Evolutionary conservation across 768 basidiomycete genomes (phyloP), one percentile per base, ranked within the genome.

Genomic region (Tubosaeta sp.): DNA sequence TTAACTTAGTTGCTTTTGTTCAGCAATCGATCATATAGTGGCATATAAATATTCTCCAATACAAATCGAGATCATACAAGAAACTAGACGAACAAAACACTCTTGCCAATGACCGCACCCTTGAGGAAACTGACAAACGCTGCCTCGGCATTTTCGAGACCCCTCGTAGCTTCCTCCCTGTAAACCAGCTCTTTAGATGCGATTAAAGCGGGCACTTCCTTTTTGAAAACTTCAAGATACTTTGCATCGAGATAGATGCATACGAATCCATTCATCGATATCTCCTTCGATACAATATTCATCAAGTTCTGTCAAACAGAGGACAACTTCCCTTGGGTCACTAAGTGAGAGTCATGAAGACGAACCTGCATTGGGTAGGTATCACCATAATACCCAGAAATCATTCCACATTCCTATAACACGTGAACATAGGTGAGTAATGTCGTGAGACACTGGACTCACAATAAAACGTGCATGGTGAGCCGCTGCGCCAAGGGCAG

Each of bases 391-490:
- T 50, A 50, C 7, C 27, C 22, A 18, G 57, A 19, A 22, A 54
- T 51, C 59, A 60, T 57, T 5, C 60, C 60, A 52, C 77, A 61
- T 51, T 77, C 77, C 63, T 64, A 24, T 9, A 5, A 48, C 6
- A 1, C 12, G 14, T 56, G 31, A 47, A n/a, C 13, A 30, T 9
- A 4, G 0, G 8, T 7, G 1, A 47, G 6, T 2, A 16, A 32
- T 13, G 18, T 22, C 9, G 5, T 19, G 10, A 18, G 1, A 2
- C 4, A 35, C 7, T 5, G n/a, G 13, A 57, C 69, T 42, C 3
- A 71, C 60, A 40, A 84, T 74, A 52, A 86, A 80, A 10, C 81
- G 62, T 1, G 81, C 79, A 19, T 72, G 55, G 0, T 56, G 44
- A 0, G 70, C 73, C 1, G 82, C 72, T 35, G 71, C 73, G 1